Evolutionary conservation across 768 basidiomycete genomes (phyloP).

Genomic region (Pisolithus marmoratus): DNA sequence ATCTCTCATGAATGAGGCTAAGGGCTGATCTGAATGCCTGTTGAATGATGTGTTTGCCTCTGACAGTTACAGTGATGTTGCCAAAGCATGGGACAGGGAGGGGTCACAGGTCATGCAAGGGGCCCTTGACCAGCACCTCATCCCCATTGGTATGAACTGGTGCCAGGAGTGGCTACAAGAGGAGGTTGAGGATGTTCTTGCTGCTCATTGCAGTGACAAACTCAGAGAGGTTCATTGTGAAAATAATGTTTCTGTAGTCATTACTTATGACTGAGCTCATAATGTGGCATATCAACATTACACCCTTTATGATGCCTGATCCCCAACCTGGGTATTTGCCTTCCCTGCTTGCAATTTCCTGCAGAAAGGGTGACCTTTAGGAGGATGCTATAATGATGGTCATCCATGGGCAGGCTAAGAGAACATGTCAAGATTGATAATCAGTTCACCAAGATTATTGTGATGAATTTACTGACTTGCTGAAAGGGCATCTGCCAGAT

Average conservation of each 20-base stretch:
- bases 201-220: slow-evolving; percentile 58
- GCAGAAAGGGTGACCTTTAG: slow-evolving; percentile 92
- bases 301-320: slow-evolving; percentile 58
- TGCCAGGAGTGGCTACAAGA: slow-evolving; percentile 82
- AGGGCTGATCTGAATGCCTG: slow-evolving; percentile 63
- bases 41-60: slow-evolving; percentile 82
- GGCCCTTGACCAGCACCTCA: slow-evolving; percentile 71
- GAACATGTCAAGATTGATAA: slow-evolving; percentile 85
- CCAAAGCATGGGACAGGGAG: slow-evolving; percentile 88
- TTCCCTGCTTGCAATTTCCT: slow-evolving; percentile 83
- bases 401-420: slow-evolving; percentile 78
- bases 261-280: slow-evolving; percentile 11
- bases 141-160: slow-evolving; percentile 86
- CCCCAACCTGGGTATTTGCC: slow-evolving; percentile 68
- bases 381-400: slow-evolving; percentile 85
- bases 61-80: slow-evolving; percentile 80
- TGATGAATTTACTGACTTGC: no score
- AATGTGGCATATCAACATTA: slow-evolving; percentile 72
- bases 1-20: slow-evolving; percentile 54
- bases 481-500: no score
- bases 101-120: slow-evolving; percentile 74
- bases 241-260: no score
- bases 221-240: slow-evolving; percentile 58
- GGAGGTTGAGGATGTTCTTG: slow-evolving; percentile 83
- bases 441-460: no score